Evolutionary conservation across 495 filamentous ascomycete genomes (phyloP), one percentile per base, ranked within the genome.

Genomic region (Copromyces sp.): DNA sequence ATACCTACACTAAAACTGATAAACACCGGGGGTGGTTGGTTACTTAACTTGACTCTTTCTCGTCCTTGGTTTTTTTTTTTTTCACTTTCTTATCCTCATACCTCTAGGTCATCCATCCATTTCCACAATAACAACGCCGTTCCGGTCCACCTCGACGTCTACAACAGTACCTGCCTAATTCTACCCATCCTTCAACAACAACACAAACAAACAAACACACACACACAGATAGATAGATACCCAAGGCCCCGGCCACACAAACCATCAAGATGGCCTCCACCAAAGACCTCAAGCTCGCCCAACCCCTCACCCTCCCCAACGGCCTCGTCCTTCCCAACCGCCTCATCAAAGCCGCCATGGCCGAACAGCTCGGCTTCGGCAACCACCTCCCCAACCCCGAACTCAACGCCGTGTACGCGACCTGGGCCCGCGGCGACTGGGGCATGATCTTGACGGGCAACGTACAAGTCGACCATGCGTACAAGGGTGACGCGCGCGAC

Each of bases 381-480:
- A 74, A 83, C 38, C 80, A 84, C 38, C 85, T 89, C n/a, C 87
- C 86, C 8, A 81, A 83, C 20, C 81, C 84, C 20, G 39, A 65
- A 0, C 77, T 87, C 35, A 80, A 82, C 7, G 65, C 75, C 9
- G 81, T 88, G 61, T 90, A 91, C 82, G 87, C 89, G 77, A 72
- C 70, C 14, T 90, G 90, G 76, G 82, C 90, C 37, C 84, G 82
- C 61, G 84, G 84, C 41, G 79, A 82, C 9, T 84, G 86, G 38
- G 89, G 89, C 6, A 87, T 79, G 16, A 47, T 77, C 44, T 37
- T 79, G 0, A 79, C 77, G 37, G 77, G 86, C 68, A 88, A 89
- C 71, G 84, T 89, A 68, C 84, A 88, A 76, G 85, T 90, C 65
- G 88, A 89, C 77, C 80, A 83, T 5, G 78, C 82, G 47, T 86